Conservation (phyloP, 2,329 filamentous ascomycete genomes). For the Verticillium tricorpus region DNA sequence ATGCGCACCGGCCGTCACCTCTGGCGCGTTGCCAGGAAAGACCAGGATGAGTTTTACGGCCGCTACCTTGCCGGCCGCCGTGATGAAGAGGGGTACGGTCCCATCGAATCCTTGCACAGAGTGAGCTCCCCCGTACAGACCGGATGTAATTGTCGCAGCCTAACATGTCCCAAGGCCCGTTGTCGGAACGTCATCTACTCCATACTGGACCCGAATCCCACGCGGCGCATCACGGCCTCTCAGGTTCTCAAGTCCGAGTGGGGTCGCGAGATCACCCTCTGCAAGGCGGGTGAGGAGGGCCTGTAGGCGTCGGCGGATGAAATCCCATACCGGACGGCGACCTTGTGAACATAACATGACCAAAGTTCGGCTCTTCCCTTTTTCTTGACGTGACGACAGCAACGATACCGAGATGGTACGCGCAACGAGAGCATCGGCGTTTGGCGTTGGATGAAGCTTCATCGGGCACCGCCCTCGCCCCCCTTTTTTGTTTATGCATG, state of each 20-base stretch:
- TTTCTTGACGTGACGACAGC: neutral
- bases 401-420: neutral
- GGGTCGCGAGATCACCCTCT: constrained; percentile 96
- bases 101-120: constrained; percentile 91
- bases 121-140: constrained; percentile 52
- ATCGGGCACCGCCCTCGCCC: neutral
- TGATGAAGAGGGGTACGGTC: constrained; percentile 92
- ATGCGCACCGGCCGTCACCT: constrained; percentile 96
- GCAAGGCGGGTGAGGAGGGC: constrained; percentile 93
- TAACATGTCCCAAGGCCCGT: constrained; percentile 60
- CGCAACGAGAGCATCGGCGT: constrained; percentile 12
- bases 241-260: constrained; percentile 98
- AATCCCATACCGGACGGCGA: neutral
- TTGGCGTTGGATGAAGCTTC: constrained; percentile 7
- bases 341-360: neutral
- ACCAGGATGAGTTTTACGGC: constrained; percentile 95
- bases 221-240: constrained; percentile 86
- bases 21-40: constrained; percentile 94
- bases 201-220: constrained; percentile 91
- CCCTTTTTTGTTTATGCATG: constrained; percentile 1
- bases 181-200: constrained; percentile 99
- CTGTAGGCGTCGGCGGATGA: constrained; percentile 49
- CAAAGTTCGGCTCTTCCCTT: neutral
- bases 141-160: neutral
- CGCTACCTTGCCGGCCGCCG: constrained; percentile 89